Evolutionary conservation across 805 yeast species (phyloP), one percentile per base, ranked within the genome.

Genomic region (Lachancea nothofagi): DNA sequence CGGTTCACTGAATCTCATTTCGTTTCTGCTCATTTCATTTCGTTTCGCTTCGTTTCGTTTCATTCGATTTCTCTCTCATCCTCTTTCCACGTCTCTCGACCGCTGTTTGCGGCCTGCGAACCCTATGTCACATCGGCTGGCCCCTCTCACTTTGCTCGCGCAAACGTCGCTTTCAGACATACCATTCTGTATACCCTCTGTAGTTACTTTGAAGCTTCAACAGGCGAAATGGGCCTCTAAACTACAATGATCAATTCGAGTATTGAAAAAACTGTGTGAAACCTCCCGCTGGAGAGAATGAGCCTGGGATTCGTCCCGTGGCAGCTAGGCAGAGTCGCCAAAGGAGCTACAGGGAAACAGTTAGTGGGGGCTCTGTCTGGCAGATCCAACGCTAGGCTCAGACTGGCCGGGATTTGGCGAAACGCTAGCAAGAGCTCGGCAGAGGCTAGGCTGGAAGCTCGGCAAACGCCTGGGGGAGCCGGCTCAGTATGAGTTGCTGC

Each of bases 161-260:
- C 26, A 31, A 31, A 21, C 26, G 26, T 17, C 32, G n/a, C 14
- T 18, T n/a, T 8, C 23, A 22, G 24, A 53, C 57, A 53, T 53
- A 53, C 57, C 57, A 53, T 53, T 51, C 52, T 48, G 54, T 49
- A 44, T 47, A 50, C 49, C 55, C 57, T 51, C 49, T 46, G 47
- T 48, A 43, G 48, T 48, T 47, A 42, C 48, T 42, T 46, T 25
- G 21, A 40, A 29, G 38, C 38, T 33, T 38, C 38, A 17, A 25
- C 23, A n/a, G n/a, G n/a, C n/a, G n/a, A n/a, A n/a, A n/a, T n/a
- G n/a, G n/a, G n/a, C n/a, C n/a, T n/a, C n/a, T n/a, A n/a, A n/a
- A n/a, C n/a, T n/a, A n/a, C 38, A 15, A 14, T 34, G 17, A 13
- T 5, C 30, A 25, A 25, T 13, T 7, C 13, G 38, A 34, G 24